A percentile compares a stretch with the other conserved stretches of the same genome.
These are phyloP conservation scores for Nymphaea thermarum DNA, from an alignment of 164 flowering plant genomes.

Conservation along the genomic window DNA sequence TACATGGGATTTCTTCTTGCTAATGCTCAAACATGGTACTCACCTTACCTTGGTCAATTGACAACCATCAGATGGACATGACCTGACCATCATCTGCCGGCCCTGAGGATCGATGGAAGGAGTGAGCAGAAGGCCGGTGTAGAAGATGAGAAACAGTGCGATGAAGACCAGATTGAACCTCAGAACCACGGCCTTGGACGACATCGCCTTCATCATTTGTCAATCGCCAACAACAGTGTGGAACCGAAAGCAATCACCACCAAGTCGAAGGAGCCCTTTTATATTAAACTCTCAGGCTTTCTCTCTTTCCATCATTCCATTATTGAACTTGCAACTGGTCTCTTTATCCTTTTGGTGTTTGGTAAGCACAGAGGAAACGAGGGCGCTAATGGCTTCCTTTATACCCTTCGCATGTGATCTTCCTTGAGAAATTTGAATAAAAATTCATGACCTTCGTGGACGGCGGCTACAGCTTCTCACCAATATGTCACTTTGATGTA, in stretches of 20 bases:
- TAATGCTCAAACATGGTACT: conserved; percentile 16
- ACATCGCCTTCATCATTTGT: conserved; percentile 23
- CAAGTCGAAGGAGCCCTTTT: background rate
- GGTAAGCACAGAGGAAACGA: too few species aligned
- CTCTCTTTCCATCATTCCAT: too few species aligned
- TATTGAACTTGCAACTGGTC: too few species aligned
- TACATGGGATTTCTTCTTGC: background rate
- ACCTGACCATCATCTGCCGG: background rate
- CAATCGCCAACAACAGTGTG: conserved; percentile 3
- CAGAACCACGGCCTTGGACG: conserved; percentile 55
- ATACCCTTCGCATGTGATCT: too few species aligned
- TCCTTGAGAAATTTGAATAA: too few species aligned
- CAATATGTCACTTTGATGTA: too few species aligned
- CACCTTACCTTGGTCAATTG: conserved; percentile 86
- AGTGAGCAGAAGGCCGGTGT: conserved; percentile 44
- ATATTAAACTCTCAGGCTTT: too few species aligned
- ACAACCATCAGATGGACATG: conserved; percentile 65
- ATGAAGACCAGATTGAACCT: conserved; percentile 60
- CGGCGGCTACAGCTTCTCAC: too few species aligned
- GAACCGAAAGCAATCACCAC: conserved; percentile 1
- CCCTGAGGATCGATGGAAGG: conserved; percentile 27
- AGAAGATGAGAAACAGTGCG: conserved; percentile 42
- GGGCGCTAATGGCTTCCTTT: too few species aligned
- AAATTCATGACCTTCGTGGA: too few species aligned
- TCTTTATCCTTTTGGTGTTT: too few species aligned